phyloP scores from a whole-genome alignment of 305 asterid species.

The Withania somnifera region DNA sequence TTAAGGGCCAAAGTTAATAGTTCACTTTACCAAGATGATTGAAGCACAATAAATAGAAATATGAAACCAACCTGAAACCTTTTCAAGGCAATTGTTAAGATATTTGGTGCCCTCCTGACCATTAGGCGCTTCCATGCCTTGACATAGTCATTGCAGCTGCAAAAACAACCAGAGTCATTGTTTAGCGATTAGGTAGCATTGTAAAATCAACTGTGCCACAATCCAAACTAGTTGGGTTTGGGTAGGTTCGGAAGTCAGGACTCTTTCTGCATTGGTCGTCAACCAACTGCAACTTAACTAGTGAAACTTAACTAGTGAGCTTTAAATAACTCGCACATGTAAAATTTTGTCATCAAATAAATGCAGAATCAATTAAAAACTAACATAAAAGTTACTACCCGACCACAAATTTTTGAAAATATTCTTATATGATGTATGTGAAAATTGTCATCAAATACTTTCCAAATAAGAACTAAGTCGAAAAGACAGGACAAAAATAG shows the following conservation, averaged over 20 bases:
- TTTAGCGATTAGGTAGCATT: background rate
- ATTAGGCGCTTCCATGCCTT: slow-evolving; percentile 90
- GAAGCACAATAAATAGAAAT: slow-evolving; percentile 1
- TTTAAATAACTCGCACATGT: background rate
- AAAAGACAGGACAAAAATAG: background rate
- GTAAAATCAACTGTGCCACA: background rate
- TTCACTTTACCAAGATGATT: background rate
- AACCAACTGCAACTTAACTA: background rate
- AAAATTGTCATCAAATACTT: background rate
- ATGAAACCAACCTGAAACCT: slow-evolving; percentile 74
- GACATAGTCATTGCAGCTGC: slow-evolving; percentile 95
- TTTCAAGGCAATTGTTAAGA: slow-evolving; percentile 93
- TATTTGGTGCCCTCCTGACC: slow-evolving; percentile 67
- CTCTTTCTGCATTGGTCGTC: background rate
- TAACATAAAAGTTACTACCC: background rate
- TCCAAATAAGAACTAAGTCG: background rate
- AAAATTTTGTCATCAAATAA: background rate
- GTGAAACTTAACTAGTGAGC: background rate
- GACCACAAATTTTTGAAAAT: background rate
- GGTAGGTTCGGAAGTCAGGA: background rate
- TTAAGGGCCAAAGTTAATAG: background rate
- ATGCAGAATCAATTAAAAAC: background rate
- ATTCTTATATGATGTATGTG: background rate
- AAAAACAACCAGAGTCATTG: slow-evolving; percentile 17
- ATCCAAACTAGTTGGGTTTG: background rate